Percentiles rank a stretch among this genome's conserved stretches.
Conservation (phyloP, 768 basidiomycete genomes). For the Myochromella boudieri region DNA sequence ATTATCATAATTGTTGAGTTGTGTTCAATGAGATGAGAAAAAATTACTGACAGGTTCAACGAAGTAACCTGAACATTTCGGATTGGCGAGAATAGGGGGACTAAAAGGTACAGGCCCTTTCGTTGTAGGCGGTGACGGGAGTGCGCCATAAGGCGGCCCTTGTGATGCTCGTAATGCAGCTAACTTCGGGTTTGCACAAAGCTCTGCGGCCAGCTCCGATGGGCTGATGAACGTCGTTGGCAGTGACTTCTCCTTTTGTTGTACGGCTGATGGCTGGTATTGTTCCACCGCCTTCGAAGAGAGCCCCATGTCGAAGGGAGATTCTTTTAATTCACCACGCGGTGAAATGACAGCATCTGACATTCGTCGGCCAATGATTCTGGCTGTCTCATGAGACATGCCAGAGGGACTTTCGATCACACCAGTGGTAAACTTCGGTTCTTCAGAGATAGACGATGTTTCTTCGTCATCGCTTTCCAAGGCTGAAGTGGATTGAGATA, state of each 20-base stretch:
- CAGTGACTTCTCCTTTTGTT: constrained; percentile 14
- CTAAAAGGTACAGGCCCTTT: constrained; percentile 37
- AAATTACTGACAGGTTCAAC: constrained; percentile 79
- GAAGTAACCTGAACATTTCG: constrained; percentile 95
- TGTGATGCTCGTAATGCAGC: constrained; percentile 34
- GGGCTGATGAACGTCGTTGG: constrained; percentile 34
- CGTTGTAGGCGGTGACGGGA: constrained; percentile 19
- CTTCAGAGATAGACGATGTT: neutral
- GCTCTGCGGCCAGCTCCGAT: constrained; percentile 40
- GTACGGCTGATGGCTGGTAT: too few relatives aligned
- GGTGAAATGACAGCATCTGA: constrained; percentile 41
- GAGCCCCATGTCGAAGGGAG: constrained; percentile 10
- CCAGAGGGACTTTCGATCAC: constrained; percentile 5
- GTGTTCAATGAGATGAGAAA: neutral
- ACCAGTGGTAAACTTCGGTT: neutral
- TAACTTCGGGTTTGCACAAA: constrained; percentile 42
- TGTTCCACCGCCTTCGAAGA: neutral
- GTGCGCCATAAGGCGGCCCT: constrained; percentile 6
- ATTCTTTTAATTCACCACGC: constrained; percentile 11
- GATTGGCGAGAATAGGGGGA: constrained; percentile 70
- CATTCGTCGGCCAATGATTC: constrained; percentile 37
- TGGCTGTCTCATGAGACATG: constrained; percentile 24
- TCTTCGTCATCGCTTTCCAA: constrained; percentile 42
- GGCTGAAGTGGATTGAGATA: constrained; percentile 51
- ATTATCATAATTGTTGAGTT: neutral